Base-by-base conservation (phyloP, 306 rosid species). In the Fragaria vesca region DNA sequence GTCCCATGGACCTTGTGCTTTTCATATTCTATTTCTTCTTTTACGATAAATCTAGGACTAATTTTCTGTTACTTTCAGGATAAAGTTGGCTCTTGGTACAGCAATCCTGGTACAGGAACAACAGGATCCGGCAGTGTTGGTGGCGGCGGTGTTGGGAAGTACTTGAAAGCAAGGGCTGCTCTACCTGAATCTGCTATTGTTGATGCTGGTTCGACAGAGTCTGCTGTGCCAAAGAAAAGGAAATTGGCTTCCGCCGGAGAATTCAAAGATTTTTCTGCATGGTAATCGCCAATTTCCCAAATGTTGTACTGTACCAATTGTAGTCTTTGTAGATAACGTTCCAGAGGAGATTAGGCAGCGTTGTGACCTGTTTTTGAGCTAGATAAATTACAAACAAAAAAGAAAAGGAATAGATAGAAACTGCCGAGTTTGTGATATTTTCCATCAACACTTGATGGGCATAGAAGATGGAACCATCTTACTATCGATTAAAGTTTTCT, bases 21-120 rank as follows among this genome's bases (percentile, higher is more conserved):
- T 75, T 74, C 21, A 34, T 74, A 68, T 47, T 69, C 66, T 81
- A 69, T 67, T 69, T 21, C 3, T 4, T 43, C 13, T 16, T 42
- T 57, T 28, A 30, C 46, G 1, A 51, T 75, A 43, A 12, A 65
- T 45, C 48, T 28, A 34, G 72, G 32, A 40, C 63, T 47, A 9
- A 16, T 60, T 40, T 69, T 30, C 50, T 77, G 57, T 75, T 65
- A 52, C 71, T 78, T 86, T 85, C 90, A 96, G 99, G 89, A 83
- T 52, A 96, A 91, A 82, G 85, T 91, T 50, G 99, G 98, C 32
- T 86, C 93, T 52, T 96, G 99, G 99, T 96, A 74, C 80, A 91
- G 96, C 81, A 93, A 96, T 79, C 97, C 99, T 21, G 91, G 87
- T 12, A 87, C 97, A 6, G 96, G 96, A 82, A 80, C 81, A 51